Evolutionary conservation across 2,329 filamentous ascomycete genomes (phyloP).

Genomic region (Phymatotrichopsis omnivora): DNA sequence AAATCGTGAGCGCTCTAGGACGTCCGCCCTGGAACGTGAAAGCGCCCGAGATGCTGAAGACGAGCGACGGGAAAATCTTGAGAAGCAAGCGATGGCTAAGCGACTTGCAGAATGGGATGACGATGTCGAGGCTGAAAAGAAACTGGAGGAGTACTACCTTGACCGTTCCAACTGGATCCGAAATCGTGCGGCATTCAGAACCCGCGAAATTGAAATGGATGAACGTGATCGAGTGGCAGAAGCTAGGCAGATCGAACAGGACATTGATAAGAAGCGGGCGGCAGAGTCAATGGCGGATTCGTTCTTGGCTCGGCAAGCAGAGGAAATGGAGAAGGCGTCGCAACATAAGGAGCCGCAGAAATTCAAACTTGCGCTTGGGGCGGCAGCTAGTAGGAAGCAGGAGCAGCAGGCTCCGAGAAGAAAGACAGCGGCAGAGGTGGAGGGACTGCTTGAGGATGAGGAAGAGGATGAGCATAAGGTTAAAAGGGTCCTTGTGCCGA

Average conservation of each 20-base stretch:
- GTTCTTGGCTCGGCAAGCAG: slow-evolving; percentile 75
- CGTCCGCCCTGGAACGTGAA: slow-evolving; percentile 77
- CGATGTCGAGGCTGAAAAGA: slow-evolving; percentile 64
- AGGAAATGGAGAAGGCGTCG: slow-evolving; percentile 51
- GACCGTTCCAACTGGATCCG: slow-evolving; percentile 78
- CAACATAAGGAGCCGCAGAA: slow-evolving; percentile 52
- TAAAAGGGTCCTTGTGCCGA: slow-evolving; percentile 68
- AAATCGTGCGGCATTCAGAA: slow-evolving; percentile 63
- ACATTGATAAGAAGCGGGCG: slow-evolving; percentile 52
- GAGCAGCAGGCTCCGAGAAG: slow-evolving; percentile 45
- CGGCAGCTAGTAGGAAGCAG: slow-evolving; percentile 61
- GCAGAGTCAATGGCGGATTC: slow-evolving; percentile 78
- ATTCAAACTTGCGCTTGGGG: slow-evolving; percentile 87
- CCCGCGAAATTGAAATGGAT: slow-evolving; percentile 65
- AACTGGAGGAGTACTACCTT: slow-evolving; percentile 71
- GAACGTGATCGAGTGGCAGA: slow-evolving; percentile 74
- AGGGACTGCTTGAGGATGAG: slow-evolving; percentile 89
- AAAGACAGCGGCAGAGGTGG: slow-evolving; percentile 84
- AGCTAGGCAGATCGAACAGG: slow-evolving; percentile 58
- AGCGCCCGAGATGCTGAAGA: slow-evolving; percentile 70
- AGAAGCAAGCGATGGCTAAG: slow-evolving; percentile 57
- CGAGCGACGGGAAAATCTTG: slow-evolving; percentile 51
- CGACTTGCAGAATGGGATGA: slow-evolving; percentile 79
- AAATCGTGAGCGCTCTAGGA: slow-evolving; percentile 74
- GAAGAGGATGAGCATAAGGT: slow-evolving; percentile 62